A percentile compares a stretch with the other conserved stretches of the same genome.
These are phyloP conservation scores for Cytospora schulzeri DNA, from an alignment of 2,329 filamentous ascomycete genomes.

Conservation along the genomic window DNA sequence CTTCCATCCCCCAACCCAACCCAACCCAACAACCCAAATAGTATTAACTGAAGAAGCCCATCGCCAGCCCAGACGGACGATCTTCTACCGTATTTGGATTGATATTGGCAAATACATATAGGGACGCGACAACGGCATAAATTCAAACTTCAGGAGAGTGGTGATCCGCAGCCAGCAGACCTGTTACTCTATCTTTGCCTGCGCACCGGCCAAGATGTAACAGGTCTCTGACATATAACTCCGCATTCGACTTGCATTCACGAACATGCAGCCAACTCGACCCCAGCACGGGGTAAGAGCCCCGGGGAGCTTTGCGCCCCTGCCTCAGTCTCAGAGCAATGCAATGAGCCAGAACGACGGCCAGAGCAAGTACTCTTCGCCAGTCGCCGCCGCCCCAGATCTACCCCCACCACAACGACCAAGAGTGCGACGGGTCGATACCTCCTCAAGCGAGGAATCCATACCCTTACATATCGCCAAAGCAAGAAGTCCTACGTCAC, in stretches of 20 bases:
- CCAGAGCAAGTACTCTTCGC: constrained; percentile 31
- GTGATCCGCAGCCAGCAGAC: constrained; percentile 13
- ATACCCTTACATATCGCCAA: constrained; percentile 41
- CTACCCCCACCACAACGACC: constrained; percentile 36
- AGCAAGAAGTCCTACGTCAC: constrained; percentile 40
- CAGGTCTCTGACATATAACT: constrained; percentile 33
- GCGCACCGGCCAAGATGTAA: constrained; percentile 46
- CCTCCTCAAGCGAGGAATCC: constrained; percentile 48
- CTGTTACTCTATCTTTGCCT: constrained; percentile 17
- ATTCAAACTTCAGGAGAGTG: constrained; percentile 5
- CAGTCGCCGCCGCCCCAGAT: constrained; percentile 32
- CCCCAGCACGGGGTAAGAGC: constrained; percentile 46
- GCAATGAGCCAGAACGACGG: constrained; percentile 11
- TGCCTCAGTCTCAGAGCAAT: constrained; percentile 40
- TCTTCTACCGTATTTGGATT: neutral
- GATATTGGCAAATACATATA: constrained; percentile 1
- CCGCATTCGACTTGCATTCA: constrained; percentile 27
- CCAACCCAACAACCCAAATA: neutral
- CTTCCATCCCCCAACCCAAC: neutral
- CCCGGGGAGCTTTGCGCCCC: constrained; percentile 59
- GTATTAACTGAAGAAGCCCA: neutral
- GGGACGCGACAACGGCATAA: constrained; percentile 1
- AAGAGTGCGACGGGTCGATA: constrained; percentile 47
- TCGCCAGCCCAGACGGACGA: neutral
- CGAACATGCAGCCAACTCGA: constrained; percentile 52